Base-by-base conservation (phyloP, 2,329 filamentous ascomycete species). In the Didymella pomorum region DNA sequence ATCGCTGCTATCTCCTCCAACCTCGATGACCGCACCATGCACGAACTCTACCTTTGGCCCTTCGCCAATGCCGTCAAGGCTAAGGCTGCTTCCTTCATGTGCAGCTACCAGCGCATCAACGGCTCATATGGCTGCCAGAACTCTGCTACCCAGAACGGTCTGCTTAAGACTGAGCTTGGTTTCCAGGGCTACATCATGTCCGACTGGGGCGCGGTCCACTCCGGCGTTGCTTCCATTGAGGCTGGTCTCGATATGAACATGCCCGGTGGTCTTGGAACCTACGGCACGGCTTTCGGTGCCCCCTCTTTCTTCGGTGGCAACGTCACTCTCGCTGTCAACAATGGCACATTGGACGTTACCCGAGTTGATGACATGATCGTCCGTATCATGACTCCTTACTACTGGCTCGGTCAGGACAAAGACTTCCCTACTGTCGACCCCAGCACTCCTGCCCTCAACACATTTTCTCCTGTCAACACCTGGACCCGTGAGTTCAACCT, bases 21-120 rank as follows among this genome's bases (percentile, higher is more conserved):
- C 64, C 78, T 89, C 5, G 83, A 89, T 59, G 88, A 90, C 71
- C 83, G 84, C 61, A 87, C 87, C 0, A 79, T 89, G 53, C 87
- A 89, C 64, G 87, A 89, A 71, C 78, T 85, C 23, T 90, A 90
- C 60, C 79, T 87, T 4, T 90, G 86, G 83, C 87, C 87, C 0
- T 90, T 89, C 56, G 82, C 86, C 66, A 84, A 89, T 55, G 83
- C 84, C 0, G 76, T 89, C 14, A 80, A 76, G 31, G 86, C 86
- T 4, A 85, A 85, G 5, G 82, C 81, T 2, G 84, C 80, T 0
- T 84, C 82, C 0, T 77, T 89, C 53, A 90, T 90, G 87, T 89
- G 87, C 66, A 76, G 75, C 0, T 80, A 81, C 61, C 72, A 80
- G 44, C 61, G 71, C 10, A 61, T 77, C 46, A 77, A 78, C 57